Conservation (phyloP, 2,329 filamentous ascomycete genomes). For the Neoascochyta sp. region DNA sequence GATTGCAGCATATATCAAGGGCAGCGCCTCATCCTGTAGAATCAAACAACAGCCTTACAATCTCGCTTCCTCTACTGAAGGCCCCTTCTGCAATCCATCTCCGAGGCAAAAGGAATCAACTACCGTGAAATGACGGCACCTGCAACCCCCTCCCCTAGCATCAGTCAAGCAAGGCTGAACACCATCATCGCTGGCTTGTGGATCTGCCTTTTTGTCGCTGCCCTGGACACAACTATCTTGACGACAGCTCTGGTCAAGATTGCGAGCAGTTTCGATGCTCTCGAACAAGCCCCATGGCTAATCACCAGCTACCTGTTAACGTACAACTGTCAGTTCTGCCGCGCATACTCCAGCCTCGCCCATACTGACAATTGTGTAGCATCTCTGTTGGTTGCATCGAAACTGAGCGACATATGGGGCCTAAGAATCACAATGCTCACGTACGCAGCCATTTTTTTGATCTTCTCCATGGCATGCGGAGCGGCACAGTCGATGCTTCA, state of each 20-base stretch:
- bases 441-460: constrained; percentile 23
- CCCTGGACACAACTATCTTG: constrained; percentile 33
- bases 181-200: constrained; percentile 30
- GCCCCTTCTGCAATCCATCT: no score
- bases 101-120: no score
- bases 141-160: no score
- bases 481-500: constrained; percentile 29
- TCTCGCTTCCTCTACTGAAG: no score
- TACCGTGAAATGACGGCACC: no score
- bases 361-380: constrained; percentile 9
- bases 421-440: constrained; percentile 20
- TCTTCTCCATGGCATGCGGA: constrained; percentile 33
- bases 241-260: constrained; percentile 32
- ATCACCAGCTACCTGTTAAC: constrained; percentile 33
- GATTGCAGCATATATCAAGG: no score
- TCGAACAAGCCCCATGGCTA: constrained; percentile 31
- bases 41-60: no score
- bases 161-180: constrained; percentile 22
- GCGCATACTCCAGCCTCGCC: neutral
- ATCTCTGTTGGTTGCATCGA: constrained; percentile 35
- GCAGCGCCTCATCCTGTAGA: no score
- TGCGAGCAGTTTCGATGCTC: constrained; percentile 23
- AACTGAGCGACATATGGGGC: constrained; percentile 32
- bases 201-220: constrained; percentile 34
- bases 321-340: constrained; percentile 20